These are phyloP conservation scores for Mortierella sp. DNA, from an alignment of 371 early-diverging fungal species.

Conservation along the genomic window DNA sequence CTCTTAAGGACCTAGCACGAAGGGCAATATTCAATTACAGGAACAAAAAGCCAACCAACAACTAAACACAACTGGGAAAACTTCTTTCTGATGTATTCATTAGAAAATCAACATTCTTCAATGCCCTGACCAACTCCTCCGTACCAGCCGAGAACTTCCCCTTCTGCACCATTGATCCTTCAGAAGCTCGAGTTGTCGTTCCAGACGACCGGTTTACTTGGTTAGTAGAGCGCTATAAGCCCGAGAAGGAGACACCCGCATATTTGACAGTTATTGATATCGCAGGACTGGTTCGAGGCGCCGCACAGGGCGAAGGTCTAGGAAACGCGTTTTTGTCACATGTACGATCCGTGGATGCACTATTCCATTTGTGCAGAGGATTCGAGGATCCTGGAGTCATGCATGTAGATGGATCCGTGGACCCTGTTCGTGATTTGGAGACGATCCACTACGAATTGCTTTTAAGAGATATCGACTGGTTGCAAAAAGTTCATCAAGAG, in stretches of 20 bases:
- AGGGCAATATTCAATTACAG: not conserved
- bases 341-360: conserved; percentile 97
- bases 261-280: conserved; percentile 97
- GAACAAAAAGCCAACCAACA: not conserved
- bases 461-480: conserved; percentile 94
- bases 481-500: conserved; percentile 69
- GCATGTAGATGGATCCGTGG: conserved; percentile 97
- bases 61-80: not conserved
- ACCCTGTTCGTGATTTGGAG: conserved; percentile 96
- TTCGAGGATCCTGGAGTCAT: conserved; percentile 70
- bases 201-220: conserved; percentile 95
- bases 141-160: conserved; percentile 69
- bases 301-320: conserved; percentile 91
- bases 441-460: conserved; percentile 98
- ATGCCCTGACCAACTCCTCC: conserved; percentile 58
- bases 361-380: conserved; percentile 97
- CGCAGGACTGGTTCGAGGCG: conserved; percentile 99
- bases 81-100: not conserved
- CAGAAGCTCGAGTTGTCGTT: conserved; percentile 94
- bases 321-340: conserved; percentile 99
- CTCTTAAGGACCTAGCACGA: not conserved
- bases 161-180: conserved; percentile 93
- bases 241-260: conserved; percentile 76
- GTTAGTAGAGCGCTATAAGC: conserved; percentile 84
- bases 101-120: conserved; percentile 98